phyloP scores from a whole-genome alignment of 257 asterid genomes.

The Salvia splendens region DNA sequence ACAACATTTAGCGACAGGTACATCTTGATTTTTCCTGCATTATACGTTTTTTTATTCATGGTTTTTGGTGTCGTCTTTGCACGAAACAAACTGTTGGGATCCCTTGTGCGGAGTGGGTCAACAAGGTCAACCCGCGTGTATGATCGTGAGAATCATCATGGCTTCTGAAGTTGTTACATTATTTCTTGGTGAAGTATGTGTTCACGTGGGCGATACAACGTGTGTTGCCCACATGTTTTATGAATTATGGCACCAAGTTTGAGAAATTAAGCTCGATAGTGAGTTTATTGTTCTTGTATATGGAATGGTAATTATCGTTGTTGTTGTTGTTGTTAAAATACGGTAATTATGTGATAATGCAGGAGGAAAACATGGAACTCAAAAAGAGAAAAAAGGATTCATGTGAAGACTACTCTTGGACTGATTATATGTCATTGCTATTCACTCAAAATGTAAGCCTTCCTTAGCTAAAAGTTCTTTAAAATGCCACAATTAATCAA shows the following conservation, averaged over 20 bases:
- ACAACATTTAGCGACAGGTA: conserved; percentile 13
- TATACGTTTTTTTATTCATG: conserved; percentile 9
- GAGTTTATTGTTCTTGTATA: not conserved
- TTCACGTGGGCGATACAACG: conserved; percentile 56
- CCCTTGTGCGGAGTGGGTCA: conserved; percentile 42
- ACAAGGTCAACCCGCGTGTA: conserved; percentile 47
- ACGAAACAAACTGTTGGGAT: conserved; percentile 44
- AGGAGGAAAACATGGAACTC: conserved; percentile 94
- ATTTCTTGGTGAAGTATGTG: conserved; percentile 38
- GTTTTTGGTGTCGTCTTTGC: conserved; percentile 21
- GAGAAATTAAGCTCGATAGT: not conserved
- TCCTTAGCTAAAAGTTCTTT: not conserved
- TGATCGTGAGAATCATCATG: conserved; percentile 39
- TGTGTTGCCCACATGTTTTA: conserved; percentile 49
- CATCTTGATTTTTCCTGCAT: conserved; percentile 7
- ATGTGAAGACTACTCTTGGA: conserved; percentile 71
- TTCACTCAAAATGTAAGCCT: conserved; percentile 78
- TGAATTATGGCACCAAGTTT: conserved; percentile 22
- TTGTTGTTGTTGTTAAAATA: not conserved
- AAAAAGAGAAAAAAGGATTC: conserved; percentile 51
- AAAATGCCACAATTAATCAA: not conserved
- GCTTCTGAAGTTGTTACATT: conserved; percentile 43
- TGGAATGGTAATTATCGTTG: not conserved
- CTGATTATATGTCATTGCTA: conserved; percentile 69
- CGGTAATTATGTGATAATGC: conserved; percentile 16